Evolutionary conservation across 2,329 filamentous ascomycete genomes (phyloP), one percentile per base, ranked within the genome.

Genomic region (Colletotrichum sp.): DNA sequence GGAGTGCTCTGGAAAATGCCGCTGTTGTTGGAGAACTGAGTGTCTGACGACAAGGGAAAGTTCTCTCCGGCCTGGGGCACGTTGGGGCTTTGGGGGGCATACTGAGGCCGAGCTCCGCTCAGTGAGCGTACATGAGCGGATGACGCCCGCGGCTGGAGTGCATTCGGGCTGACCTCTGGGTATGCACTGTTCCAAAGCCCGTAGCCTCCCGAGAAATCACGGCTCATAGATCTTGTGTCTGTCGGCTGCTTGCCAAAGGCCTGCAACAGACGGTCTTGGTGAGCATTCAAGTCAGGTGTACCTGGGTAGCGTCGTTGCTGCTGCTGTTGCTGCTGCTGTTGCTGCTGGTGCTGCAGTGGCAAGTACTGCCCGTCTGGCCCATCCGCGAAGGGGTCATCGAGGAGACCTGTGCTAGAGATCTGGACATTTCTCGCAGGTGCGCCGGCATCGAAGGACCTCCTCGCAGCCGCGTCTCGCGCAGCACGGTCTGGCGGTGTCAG

Each of bases 1-100:
- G 88, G 88, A 7, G 88, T 89, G 39, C 89, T 87, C 55, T 85
- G 86, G 72, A 89, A 90, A 26, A 91, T 78, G 77, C 88, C 90
- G 80, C 89, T 91, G 2, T 84, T 82, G 71, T 90, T 84, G 16
- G 89, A 88, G 77, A 91, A 91, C 8, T 77, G 79, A 16, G 81
- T 83, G 8, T 81, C 76, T 7, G 81, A 80, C 2, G 86, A 85
- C 67, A 30, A 75, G 75, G 43, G 68, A 30, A 73, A 55, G 57
- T 55, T 78, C 72, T 64, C 65, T 43, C 12, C 69, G 43, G 76
- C 78, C 79, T 67, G 80, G 73, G n/a, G 78, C 78, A 68, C 69
- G 65, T 30, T 79, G 76, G 61, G 80, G 77, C 60, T 64, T 13
- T 71, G 67, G 10, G 34, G 60, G 6, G 43, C 43, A 73, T 24